Evolutionary conservation across 140 eudicot genomes (phyloP), one percentile per base, ranked within the genome.

Genomic region (Senecio squalidus): DNA sequence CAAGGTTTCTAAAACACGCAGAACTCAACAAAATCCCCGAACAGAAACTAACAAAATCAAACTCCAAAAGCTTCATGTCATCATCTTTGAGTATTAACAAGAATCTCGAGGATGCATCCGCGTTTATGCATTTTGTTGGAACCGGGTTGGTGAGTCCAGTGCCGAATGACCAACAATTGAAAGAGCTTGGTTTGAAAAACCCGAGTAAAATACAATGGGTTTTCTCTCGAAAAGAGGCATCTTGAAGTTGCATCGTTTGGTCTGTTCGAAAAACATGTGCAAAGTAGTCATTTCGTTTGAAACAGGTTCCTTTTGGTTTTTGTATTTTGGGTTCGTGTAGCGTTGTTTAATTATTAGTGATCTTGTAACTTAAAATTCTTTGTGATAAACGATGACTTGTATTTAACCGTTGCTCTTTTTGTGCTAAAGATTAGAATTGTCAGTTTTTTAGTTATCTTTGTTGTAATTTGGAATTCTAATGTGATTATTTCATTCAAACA

Each of bases 21-120:
- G 80, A 84, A 64, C 84, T 91, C 27, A 62, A 81, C 30, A 69
- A 66, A 14, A 25, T 33, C 5, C 84, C 85, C 13, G 58, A 65
- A 39, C 75, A 67, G 71, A 72, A 66, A 52, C 48, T 53, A 26
- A 36, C 61, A 6, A 74, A 68, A 55, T 48, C 69, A 10, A 59
- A 75, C 47, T 64, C 91, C 10, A 77, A 79, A 75, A 68, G 49
- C 14, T 84, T 76, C 56, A 17, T 78, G 79, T 74, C 95, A 55
- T 52, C 89, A 27, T 81, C 98, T 5, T 60, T 84, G 23, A 70
- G 69, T 60, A 11, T 92, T 31, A 11, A 59, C 16, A 73, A 63
- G 49, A 87, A 77, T 9, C 71, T 81, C 4, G 98, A 87, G 72
- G 96, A 92, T 51, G 91, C 94, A 9, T 84, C 98, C 29, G 98